Base-by-base conservation (phyloP, 228 moss, liverwort and hornwort species). In the Sphagnum fallax region DNA sequence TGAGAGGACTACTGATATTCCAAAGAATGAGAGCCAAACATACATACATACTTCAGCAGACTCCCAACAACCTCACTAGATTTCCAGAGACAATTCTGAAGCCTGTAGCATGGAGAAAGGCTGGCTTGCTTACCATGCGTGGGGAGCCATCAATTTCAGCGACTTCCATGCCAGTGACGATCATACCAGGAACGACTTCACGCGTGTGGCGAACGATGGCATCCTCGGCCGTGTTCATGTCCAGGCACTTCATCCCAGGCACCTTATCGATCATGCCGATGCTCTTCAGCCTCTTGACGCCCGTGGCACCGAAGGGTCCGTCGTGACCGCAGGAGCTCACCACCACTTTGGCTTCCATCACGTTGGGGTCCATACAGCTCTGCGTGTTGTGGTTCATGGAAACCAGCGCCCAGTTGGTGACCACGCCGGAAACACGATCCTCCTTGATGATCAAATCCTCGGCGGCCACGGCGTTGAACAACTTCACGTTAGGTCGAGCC, bases 221-320 rank as follows among this genome's bases (percentile, higher is more conserved):
- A 52, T 84, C 87, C 64, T 87, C 87, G 1, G 87, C 87, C 5
- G 87, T 81, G 73, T 87, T 87, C 87, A 87, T 87, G 67, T 87
- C 87, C 64, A 87, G 49, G 6, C 82, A 82, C 67, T 86, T 86
- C 86, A 86, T 83, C 50, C 83, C 86, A 1, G 83, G 86, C 10
- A 87, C 87, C 69, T 84, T 88, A 69, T 84, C 82, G n/a, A 84
- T 84, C 88, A 88, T 84, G 47, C 82, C 84, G 64, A 88, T 82
- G 71, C 79, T 80, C 71, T 77, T 77, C 74, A 88, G 67, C 15
- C 84, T 53, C 88, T 88, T 88, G 50, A 88, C 84, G 4, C 84
- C 84, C 10, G 84, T 88, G 0, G 88, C 84, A 48, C 88, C 88
- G 69, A 88, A 84, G 4, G 84, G 84, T 0, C 84, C 88, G 72